Evolutionary conservation across 2,329 filamentous ascomycete genomes (phyloP).

Genomic region (Ophioceras dolichostomum): DNA sequence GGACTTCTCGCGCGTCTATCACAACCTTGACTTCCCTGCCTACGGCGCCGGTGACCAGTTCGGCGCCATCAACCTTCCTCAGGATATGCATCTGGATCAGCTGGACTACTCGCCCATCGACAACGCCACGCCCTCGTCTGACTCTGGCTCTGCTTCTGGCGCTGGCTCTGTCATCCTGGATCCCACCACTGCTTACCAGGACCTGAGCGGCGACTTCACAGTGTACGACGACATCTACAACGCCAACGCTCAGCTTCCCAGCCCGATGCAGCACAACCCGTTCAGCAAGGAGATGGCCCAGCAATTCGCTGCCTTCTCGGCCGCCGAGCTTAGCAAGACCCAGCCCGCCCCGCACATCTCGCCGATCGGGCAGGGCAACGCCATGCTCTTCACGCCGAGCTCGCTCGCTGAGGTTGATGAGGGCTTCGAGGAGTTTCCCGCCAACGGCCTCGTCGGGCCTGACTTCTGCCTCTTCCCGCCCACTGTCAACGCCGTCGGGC

Average conservation of each 20-base stretch:
- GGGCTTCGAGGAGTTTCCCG: slow-evolving; percentile 43
- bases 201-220: slow-evolving; percentile 47
- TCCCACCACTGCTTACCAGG: slow-evolving; percentile 35
- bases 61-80: slow-evolving; percentile 25
- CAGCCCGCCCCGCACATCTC: slow-evolving; percentile 45
- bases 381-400: slow-evolving; percentile 55
- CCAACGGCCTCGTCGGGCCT: slow-evolving; percentile 22
- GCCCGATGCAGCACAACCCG: slow-evolving; percentile 27
- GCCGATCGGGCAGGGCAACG: slow-evolving; percentile 52
- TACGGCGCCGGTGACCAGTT: slow-evolving; percentile 37
- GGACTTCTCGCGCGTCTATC: slow-evolving; percentile 25
- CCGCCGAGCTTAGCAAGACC: slow-evolving; percentile 25
- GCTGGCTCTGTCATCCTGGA: slow-evolving; percentile 31
- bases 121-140: slow-evolving; percentile 36
- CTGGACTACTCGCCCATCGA: slow-evolving; percentile 31
- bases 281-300: slow-evolving; percentile 31
- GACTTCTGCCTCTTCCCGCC: slow-evolving; percentile 55
- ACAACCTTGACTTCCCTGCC: slow-evolving; percentile 32
- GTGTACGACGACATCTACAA: slow-evolving; percentile 52
- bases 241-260: slow-evolving; percentile 42
- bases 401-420: slow-evolving; percentile 53
- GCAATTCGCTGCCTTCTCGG: slow-evolving; percentile 25
- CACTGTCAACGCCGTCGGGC: slow-evolving; percentile 17
- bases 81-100: slow-evolving; percentile 29
- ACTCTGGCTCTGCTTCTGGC: slow-evolving; percentile 28